Evolutionary conservation across 1,284 basidiomycete genomes (phyloP), one percentile per base, ranked within the genome.

Genomic region (Sporisorium iseilematis-ciliati): DNA sequence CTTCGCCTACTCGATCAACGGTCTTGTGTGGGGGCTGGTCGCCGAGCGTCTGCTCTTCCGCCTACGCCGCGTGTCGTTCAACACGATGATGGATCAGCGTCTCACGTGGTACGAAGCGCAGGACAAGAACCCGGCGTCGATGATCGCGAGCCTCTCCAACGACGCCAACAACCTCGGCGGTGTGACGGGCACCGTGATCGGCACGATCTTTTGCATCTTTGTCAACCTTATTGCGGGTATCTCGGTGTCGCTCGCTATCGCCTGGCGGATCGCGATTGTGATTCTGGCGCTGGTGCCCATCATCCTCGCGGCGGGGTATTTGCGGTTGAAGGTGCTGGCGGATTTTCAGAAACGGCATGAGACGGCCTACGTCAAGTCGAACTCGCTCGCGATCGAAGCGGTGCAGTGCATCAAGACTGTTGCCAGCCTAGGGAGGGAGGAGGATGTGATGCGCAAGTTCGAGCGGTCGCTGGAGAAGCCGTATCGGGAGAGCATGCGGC

Each of bases 331-430:
- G 35, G 79, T 82, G 5, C 60, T 81, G 5, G 81, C 81, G 16
- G 78, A 81, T 38, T 77, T 82, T 29, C 79, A 82, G 40, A 74
- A 70, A 41, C 69, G 78, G 12, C 81, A 82, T 57, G 78, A 79
- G 51, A 80, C 76, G 11, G 81, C 78, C 11, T 82, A 80, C 35
- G 63, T 75, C 40, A 64, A 69, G 31, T 77, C 77, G 5, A 80
- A 77, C 55, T 65, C 74, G 38, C 59, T 81, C 18, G 81, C 78
- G n/a, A 77, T 80, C 61, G 78, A 82, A 41, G 81, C 81, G 7
- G 75, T 77, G 12, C 62, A 65, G 43, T 75, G 63, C 41, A 81
- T 82, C 60, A 66, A 69, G 43, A 82, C 81, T 1, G 76, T 82
- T 14, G 77, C 77, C 7, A 49, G 61, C 12, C 56, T 82, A 7